Base-by-base conservation (phyloP, 495 filamentous ascomycete species). In the Glarea lozoyensis region DNA sequence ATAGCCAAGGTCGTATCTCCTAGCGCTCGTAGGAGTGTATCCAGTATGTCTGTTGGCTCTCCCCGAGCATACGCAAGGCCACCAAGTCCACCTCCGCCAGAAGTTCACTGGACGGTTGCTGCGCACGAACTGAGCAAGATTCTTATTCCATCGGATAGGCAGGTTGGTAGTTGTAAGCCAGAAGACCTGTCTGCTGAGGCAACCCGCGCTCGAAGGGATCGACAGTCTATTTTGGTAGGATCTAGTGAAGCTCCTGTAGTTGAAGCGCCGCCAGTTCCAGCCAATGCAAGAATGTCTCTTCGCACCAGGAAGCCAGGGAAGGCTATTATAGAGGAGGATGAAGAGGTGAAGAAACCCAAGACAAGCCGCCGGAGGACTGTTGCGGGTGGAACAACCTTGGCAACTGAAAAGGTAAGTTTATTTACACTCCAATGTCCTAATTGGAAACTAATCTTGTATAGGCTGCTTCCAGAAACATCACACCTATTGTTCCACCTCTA, bases 81-180 rank as follows among this genome's bases (percentile, higher is more conserved):
- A 59, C 49, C 32, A 37, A 48, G 48, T 32, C 76, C 80, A 2
- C 79, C 84, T 18, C 71, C 82, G 1, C 84, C 86, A 4, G 80
- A 87, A 19, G 81, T 96, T 0, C 68, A 78, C 30, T 97, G 93
- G 92, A 79, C 82, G 1, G 76, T 80, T 30, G 87, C 87, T 11
- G 70, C 87, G 0, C 71, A 80, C 53, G 89, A 94, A 55, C 59
- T 96, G 12, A 84, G 77, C 52, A 89, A 86, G 56, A 60, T 88
- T 3, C 74, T 97, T 19, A 83, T 95, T 37, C 92, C 92, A 1
- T 64, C 62, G 9, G 65, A 78, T 49, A 70, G 86, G 9, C 75
- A 85, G 58, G 86, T 79, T 0, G 68, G 60, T 18, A 94, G 86
- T 61, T 86, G 70, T 54, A 79, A 65, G n/a, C 68, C 72, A 4